Evolutionary conservation across 306 rosid genomes (phyloP).

Genomic region (Lathyrus oleraceus): DNA sequence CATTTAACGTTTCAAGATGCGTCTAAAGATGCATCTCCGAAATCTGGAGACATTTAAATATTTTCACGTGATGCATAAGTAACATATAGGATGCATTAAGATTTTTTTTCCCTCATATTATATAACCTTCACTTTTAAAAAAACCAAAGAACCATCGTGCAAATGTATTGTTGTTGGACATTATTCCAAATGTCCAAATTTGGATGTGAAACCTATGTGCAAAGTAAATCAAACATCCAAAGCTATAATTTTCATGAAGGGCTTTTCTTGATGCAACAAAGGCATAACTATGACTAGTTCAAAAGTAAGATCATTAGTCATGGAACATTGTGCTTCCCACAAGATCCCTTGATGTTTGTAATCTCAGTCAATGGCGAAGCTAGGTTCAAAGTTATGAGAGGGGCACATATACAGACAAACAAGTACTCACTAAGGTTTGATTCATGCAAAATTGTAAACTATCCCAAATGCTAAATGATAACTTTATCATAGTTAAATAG

Average conservation of each 20-base stretch:
- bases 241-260: not conserved
- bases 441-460: not conserved
- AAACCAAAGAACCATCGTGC: not conserved
- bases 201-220: not conserved
- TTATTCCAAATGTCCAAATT: not conserved
- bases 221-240: no score
- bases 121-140: not conserved
- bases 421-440: not conserved
- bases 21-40: no score
- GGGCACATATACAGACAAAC: not conserved
- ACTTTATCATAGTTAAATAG: slow-evolving; percentile 13
- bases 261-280: not conserved
- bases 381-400: no score
- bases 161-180: not conserved
- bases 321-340: no score
- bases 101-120: not conserved
- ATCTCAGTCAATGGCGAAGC: no score
- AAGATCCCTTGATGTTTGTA: no score
- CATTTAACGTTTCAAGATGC: no score
- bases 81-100: no score
- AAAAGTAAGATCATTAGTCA: no score
- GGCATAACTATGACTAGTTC: no score
- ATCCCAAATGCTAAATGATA: not conserved
- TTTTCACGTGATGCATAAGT: no score
- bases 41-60: no score